These are phyloP conservation scores for Debaryomycetaceae sp. DNA, from an alignment of 1,139 yeast species.

Conservation along the genomic window DNA sequence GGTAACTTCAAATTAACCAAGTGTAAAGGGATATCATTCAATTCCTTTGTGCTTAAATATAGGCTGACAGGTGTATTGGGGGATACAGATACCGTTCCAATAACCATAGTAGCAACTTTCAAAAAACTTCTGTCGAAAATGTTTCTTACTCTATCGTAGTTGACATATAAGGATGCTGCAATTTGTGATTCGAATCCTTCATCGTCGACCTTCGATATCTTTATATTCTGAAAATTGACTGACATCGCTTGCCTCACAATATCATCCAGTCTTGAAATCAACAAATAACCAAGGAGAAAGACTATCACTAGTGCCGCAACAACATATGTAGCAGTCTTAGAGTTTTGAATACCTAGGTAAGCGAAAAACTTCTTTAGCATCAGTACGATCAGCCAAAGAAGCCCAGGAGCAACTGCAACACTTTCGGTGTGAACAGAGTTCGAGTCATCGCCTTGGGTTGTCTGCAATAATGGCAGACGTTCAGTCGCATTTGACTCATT, in stretches of 20 bases:
- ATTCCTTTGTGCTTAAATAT: conserved; percentile 17
- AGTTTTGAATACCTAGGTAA: conserved; percentile 11
- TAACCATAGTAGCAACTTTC: conserved; percentile 15
- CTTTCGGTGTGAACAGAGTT: not conserved
- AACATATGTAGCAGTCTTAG: conserved; percentile 11
- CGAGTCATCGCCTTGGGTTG: not conserved
- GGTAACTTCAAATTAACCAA: conserved; percentile 25
- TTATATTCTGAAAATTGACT: conserved; percentile 15
- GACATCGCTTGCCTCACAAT: conserved; percentile 16
- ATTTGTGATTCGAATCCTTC: conserved; percentile 23
- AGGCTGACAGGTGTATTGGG: conserved; percentile 22
- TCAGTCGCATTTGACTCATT: not conserved
- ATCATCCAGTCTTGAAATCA: conserved; percentile 12
- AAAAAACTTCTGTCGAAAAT: conserved; percentile 17
- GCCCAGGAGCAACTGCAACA: not conserved
- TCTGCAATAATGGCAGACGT: not conserved
- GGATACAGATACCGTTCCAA: conserved; percentile 22
- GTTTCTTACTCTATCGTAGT: conserved; percentile 22
- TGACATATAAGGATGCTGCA: conserved; percentile 19
- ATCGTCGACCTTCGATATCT: conserved; percentile 19
- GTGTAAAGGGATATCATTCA: conserved; percentile 17
- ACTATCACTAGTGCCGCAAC: conserved; percentile 13
- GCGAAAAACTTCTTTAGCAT: not conserved
- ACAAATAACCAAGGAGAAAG: conserved; percentile 14
- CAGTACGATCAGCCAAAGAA: not conserved